phyloP scores from a whole-genome alignment of 768 basidiomycete species.

The Tremella mesenterica region DNA sequence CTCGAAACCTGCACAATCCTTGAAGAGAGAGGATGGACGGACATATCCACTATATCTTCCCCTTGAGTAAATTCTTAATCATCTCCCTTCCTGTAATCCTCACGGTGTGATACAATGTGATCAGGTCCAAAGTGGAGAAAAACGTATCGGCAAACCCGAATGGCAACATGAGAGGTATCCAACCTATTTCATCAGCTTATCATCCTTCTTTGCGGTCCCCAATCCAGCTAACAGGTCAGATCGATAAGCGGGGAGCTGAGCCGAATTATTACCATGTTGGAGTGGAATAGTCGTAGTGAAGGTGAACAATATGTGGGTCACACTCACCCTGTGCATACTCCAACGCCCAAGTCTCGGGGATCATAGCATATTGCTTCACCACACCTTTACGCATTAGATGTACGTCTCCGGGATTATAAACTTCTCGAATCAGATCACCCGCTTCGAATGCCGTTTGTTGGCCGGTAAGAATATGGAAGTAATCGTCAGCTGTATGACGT shows the following conservation, averaged over 20 bases:
- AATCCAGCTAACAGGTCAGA: background rate
- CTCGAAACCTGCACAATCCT: too few species aligned
- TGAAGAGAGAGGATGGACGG: too few species aligned
- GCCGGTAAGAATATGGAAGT: slow-evolving; percentile 88
- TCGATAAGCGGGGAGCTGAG: background rate
- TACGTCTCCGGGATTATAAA: slow-evolving; percentile 71
- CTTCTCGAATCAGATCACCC: slow-evolving; percentile 72
- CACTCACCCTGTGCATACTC: slow-evolving; percentile 82
- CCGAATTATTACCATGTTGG: background rate
- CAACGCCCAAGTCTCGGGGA: slow-evolving; percentile 86
- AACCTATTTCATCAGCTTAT: slow-evolving; percentile 54
- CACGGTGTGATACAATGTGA: slow-evolving; percentile 68
- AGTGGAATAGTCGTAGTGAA: background rate
- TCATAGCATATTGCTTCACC: slow-evolving; percentile 97
- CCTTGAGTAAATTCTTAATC: slow-evolving; percentile 65
- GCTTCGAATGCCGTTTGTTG: slow-evolving; percentile 90
- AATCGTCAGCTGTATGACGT: slow-evolving; percentile 91
- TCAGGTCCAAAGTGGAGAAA: slow-evolving; percentile 79
- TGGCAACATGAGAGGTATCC: slow-evolving; percentile 94
- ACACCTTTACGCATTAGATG: slow-evolving; percentile 74
- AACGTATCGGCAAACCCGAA: slow-evolving; percentile 83
- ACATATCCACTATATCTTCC: slow-evolving; percentile 60
- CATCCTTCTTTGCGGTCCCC: background rate
- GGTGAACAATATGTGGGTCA: too few species aligned
- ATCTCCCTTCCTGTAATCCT: slow-evolving; percentile 77